Evolutionary conservation across 164 flowering plant species (phyloP).

Genomic region (Kingdonia uniflora): DNA sequence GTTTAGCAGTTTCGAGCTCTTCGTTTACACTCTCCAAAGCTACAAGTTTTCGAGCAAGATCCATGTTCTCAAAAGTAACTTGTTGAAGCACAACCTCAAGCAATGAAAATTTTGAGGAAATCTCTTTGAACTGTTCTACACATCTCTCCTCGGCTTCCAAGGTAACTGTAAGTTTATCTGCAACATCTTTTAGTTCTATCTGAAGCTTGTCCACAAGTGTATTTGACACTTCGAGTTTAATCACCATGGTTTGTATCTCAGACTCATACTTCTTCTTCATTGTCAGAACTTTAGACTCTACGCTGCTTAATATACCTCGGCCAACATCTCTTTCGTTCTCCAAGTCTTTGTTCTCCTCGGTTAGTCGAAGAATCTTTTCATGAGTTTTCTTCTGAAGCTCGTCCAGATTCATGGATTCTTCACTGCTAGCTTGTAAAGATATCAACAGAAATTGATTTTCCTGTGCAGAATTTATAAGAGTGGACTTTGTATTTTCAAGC

Average conservation of each 20-base stretch:
- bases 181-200: conserved; percentile 37
- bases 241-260: conserved; percentile 27
- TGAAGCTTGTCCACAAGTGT: conserved; percentile 48
- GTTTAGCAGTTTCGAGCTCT: conserved; percentile 35
- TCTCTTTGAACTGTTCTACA: too few species aligned
- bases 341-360: too few species aligned
- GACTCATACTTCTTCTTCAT: conserved; percentile 37
- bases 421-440: conserved; percentile 33
- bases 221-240: conserved; percentile 31
- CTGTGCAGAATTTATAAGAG: conserved; percentile 18
- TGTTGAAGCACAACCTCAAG: conserved; percentile 48
- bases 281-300: conserved; percentile 28
- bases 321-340: too few species aligned
- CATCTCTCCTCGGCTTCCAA: too few species aligned
- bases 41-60: conserved; percentile 34
- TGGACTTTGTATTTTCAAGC: conserved; percentile 26
- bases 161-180: background rate
- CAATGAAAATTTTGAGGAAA: background rate
- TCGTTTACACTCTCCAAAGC: conserved; percentile 31
- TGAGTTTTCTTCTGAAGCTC: too few species aligned
- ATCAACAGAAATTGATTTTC: conserved; percentile 27
- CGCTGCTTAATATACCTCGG: conserved; percentile 20
- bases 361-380: too few species aligned
- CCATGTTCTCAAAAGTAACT: conserved; percentile 30
- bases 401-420: conserved; percentile 31